These are phyloP conservation scores for Fusarium udum DNA, from an alignment of 2,329 filamentous ascomycete species.

Conservation along the genomic window DNA sequence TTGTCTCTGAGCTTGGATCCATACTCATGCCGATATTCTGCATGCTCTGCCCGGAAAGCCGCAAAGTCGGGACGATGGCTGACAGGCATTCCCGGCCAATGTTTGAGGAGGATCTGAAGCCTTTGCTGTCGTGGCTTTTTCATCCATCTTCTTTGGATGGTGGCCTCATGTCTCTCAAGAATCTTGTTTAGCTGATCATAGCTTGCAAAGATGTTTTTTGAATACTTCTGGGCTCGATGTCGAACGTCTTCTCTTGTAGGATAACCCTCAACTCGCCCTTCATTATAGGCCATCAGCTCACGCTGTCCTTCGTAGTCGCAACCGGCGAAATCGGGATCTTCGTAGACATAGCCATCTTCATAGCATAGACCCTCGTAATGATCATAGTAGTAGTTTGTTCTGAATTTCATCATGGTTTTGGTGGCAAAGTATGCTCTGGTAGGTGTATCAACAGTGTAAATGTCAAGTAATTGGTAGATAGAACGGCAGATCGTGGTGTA, in stretches of 20 bases:
- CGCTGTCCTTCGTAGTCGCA: background rate
- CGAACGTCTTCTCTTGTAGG: background rate
- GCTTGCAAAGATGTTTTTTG: background rate
- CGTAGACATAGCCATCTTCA: rapidly evolving
- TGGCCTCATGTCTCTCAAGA: slow-evolving; percentile 59
- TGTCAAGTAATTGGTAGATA: too few relatives aligned
- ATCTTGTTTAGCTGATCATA: slow-evolving; percentile 42
- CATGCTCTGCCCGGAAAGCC: slow-evolving; percentile 43
- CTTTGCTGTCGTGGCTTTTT: slow-evolving; percentile 62
- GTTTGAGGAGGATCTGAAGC: slow-evolving; percentile 55
- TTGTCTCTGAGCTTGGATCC: slow-evolving; percentile 44
- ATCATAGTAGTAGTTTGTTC: background rate
- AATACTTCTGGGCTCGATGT: background rate
- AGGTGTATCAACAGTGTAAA: too few relatives aligned
- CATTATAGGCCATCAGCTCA: background rate
- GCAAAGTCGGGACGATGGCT: slow-evolving; percentile 63
- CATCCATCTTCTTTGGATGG: slow-evolving; percentile 62
- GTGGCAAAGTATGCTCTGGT: too few relatives aligned
- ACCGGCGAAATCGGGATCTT: background rate
- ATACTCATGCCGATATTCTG: slow-evolving; percentile 3
- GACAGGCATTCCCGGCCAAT: slow-evolving; percentile 60
- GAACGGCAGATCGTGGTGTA: background rate
- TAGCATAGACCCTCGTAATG: background rate
- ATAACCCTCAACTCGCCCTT: rapidly evolving
- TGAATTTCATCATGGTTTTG: background rate